A percentile compares a stretch with the other conserved stretches of the same genome.
phyloP scores from a whole-genome alignment of 169 alveolate genomes.

The Babesia bigemina region DNA sequence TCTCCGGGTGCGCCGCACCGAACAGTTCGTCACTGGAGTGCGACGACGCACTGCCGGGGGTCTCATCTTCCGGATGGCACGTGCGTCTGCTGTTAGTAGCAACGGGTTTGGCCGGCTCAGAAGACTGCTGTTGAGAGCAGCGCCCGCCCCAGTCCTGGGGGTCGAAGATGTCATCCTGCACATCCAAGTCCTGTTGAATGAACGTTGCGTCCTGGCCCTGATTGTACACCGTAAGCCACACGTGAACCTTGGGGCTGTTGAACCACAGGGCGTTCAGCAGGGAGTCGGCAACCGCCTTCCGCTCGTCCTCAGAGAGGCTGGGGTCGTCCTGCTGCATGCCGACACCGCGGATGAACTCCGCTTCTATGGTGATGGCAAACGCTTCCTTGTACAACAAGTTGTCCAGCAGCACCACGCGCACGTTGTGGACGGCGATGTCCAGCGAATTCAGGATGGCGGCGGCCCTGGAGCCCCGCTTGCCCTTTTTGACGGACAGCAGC shows the following conservation, averaged over 20 bases:
- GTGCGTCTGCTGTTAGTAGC: too few relatives aligned
- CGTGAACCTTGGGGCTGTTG: conserved; percentile 35
- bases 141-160: background rate
- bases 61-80: background rate
- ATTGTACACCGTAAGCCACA: conserved; percentile 29
- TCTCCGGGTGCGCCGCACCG: conserved; percentile 14
- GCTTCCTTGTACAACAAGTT: conserved; percentile 50
- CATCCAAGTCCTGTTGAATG: background rate
- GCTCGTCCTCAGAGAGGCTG: conserved; percentile 25
- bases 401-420: conserved; percentile 49
- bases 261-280: conserved; percentile 46
- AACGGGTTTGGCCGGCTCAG: background rate
- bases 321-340: conserved; percentile 50
- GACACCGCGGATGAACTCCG: conserved; percentile 27
- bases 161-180: background rate
- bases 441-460: conserved; percentile 37
- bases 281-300: conserved; percentile 28
- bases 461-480: conserved; percentile 14
- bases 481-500: conserved; percentile 24
- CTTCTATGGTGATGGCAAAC: conserved; percentile 50
- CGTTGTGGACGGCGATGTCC: conserved; percentile 27
- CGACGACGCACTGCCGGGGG: conserved; percentile 10
- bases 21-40: conserved; percentile 60
- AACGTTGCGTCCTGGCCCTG: background rate
- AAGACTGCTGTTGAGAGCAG: too few relatives aligned